Conservation (phyloP, 1,284 basidiomycete species). For the Cronartium quercuum region DNA sequence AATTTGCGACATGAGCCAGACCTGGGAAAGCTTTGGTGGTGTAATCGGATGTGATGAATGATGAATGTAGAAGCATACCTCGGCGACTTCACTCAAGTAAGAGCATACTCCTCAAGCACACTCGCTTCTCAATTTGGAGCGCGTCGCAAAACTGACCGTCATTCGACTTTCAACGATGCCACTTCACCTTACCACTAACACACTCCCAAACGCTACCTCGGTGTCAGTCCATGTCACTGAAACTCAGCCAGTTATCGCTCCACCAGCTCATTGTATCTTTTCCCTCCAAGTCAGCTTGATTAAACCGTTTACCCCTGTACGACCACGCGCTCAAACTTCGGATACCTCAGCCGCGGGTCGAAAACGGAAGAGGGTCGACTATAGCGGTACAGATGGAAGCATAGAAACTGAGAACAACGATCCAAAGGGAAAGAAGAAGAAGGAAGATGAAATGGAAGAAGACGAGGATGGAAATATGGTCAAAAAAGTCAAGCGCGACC, state of each 20-base stretch:
- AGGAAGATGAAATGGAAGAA: conserved; percentile 37
- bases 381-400: conserved; percentile 3
- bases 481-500: conserved; percentile 35
- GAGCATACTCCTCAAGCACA: no score
- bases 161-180: no score
- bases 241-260: no score
- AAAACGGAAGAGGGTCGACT: conserved; percentile 22
- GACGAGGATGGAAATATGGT: conserved; percentile 31
- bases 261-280: neutral
- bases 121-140: no score
- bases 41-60: no score
- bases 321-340: neutral
- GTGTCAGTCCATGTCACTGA: neutral
- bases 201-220: neutral
- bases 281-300: neutral
- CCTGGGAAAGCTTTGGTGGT: no score
- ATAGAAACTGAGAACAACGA: conserved; percentile 6
- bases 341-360: conserved; percentile 10
- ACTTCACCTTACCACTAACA: neutral
- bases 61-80: no score
- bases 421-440: conserved; percentile 9
- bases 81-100: no score
- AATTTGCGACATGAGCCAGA: no score
- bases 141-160: no score
- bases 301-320: conserved; percentile 28